phyloP scores from a whole-genome alignment of 306 rosid species.

The Rosa persica region DNA sequence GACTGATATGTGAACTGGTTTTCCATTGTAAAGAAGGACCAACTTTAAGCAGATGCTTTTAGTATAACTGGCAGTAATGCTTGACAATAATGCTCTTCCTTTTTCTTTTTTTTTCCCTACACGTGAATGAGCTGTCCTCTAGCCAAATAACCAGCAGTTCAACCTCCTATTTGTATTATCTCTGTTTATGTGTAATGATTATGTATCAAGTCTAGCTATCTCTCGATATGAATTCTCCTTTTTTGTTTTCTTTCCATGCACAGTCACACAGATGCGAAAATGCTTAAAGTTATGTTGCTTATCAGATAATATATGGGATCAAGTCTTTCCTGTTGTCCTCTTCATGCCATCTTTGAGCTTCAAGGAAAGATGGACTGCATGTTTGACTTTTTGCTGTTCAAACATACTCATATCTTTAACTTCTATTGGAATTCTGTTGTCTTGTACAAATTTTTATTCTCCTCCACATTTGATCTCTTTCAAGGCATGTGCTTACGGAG shows the following conservation, averaged over 20 bases:
- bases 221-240: not conserved
- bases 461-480: conserved; percentile 34
- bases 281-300: not conserved
- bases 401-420: not conserved
- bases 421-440: not conserved
- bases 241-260: not conserved
- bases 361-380: not conserved
- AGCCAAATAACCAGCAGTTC: not conserved
- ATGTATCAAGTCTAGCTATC: not conserved
- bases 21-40: conserved; percentile 3
- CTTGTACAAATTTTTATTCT: conserved; percentile 32
- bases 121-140: not conserved
- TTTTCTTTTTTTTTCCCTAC: not conserved
- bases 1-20: not conserved
- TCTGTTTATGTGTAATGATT: not conserved
- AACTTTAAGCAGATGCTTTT: not conserved
- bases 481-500: conserved; percentile 90
- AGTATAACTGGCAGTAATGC: not conserved
- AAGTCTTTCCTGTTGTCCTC: not conserved
- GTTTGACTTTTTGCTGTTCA: not conserved
- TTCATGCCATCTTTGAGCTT: conserved; percentile 5
- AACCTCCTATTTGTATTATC: not conserved
- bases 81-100: too few species aligned
- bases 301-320: not conserved
- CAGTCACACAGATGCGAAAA: not conserved